These are phyloP conservation scores for Dryas alaskensis DNA, from an alignment of 306 rosid species.

Conservation along the genomic window DNA sequence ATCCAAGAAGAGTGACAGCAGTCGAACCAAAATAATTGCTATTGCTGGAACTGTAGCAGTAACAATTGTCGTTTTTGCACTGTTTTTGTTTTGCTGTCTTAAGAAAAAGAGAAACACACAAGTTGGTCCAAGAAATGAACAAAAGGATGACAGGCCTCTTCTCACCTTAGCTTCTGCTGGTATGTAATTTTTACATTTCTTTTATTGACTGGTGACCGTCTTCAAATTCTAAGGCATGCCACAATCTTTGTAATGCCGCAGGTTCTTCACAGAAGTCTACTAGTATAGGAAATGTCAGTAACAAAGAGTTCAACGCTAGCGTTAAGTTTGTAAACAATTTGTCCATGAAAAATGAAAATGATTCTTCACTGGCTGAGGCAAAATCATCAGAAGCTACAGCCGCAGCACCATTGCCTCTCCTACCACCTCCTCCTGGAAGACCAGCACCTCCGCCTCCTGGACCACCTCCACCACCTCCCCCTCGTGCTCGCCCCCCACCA, in stretches of 20 bases:
- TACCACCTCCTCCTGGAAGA: conserved; percentile 54
- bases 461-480: conserved; percentile 43
- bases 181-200: conserved; percentile 30
- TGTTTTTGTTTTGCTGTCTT: conserved; percentile 41
- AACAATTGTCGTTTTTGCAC: conserved; percentile 24
- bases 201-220: conserved; percentile 5
- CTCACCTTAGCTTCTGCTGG: conserved; percentile 51
- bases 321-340: conserved; percentile 26
- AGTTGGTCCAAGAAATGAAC: conserved; percentile 26
- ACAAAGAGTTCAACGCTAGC: conserved; percentile 29
- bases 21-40: neutral
- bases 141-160: conserved; percentile 49
- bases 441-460: conserved; percentile 41
- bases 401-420: conserved; percentile 32
- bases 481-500: conserved; percentile 41
- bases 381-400: conserved; percentile 31
- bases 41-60: conserved; percentile 30
- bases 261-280: conserved; percentile 56
- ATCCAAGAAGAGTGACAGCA: conserved; percentile 1
- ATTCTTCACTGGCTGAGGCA: conserved; percentile 28
- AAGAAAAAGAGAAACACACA: conserved; percentile 24
- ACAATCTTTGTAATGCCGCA: conserved; percentile 31
- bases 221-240: conserved; percentile 14
- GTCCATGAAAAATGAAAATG: conserved; percentile 36
- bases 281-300: conserved; percentile 35